Percentiles rank a stretch among this genome's conserved stretches.
These are phyloP conservation scores for Grammothele lineata DNA, from an alignment of 768 basidiomycete species.

Conservation along the genomic window DNA sequence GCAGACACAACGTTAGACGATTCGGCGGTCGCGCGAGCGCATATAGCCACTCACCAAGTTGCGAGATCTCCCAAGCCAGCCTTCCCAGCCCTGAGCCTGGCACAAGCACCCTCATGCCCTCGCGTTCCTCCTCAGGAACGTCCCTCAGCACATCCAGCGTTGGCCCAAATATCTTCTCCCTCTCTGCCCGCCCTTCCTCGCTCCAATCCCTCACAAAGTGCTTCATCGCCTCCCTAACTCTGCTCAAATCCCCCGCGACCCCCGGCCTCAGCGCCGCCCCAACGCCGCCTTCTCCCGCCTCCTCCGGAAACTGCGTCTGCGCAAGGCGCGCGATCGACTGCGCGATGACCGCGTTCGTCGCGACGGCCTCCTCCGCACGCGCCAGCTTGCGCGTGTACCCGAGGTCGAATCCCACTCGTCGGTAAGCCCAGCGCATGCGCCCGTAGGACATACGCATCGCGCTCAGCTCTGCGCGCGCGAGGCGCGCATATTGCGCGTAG, in stretches of 20 bases:
- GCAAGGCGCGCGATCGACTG: constrained; percentile 39
- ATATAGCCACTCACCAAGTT: constrained; percentile 40
- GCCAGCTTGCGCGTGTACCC: constrained; percentile 54
- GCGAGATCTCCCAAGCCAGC: constrained; percentile 64
- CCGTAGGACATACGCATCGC: constrained; percentile 41
- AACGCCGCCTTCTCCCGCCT: neutral
- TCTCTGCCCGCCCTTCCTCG: constrained; percentile 48
- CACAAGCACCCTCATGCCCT: constrained; percentile 44
- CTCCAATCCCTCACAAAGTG: constrained; percentile 75
- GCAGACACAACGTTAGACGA: neutral
- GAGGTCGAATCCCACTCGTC: constrained; percentile 44
- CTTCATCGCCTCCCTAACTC: constrained; percentile 56
- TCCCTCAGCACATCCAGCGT: constrained; percentile 45
- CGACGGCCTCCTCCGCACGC: constrained; percentile 29
- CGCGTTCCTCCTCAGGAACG: constrained; percentile 25
- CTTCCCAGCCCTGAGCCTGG: constrained; percentile 64
- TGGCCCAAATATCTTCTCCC: constrained; percentile 51
- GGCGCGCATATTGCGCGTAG: constrained; percentile 38
- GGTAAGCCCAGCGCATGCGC: constrained; percentile 41
- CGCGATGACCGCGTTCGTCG: constrained; percentile 32
- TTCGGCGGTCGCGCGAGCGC: constrained; percentile 1
- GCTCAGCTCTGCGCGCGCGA: constrained; percentile 39
- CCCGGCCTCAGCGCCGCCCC: neutral
- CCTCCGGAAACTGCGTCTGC: constrained; percentile 23
- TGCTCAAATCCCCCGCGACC: constrained; percentile 36